Evolutionary conservation across 208 protist species (phyloP).

Genomic region (Trypanosoma theileri): DNA sequence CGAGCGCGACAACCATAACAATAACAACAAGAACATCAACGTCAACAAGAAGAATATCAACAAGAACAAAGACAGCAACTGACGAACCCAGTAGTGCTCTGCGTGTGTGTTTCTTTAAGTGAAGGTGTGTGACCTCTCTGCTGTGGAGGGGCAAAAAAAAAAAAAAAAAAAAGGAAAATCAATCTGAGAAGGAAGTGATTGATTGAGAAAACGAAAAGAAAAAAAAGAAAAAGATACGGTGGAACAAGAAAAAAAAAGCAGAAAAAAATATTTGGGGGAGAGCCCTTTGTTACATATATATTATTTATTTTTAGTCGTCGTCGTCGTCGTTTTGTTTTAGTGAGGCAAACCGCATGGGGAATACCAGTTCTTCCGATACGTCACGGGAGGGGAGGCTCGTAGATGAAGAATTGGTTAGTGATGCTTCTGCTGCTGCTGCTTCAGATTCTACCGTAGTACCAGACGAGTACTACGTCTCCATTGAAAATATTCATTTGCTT

Average conservation of each 20-base stretch:
- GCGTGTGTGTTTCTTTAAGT: too few relatives aligned
- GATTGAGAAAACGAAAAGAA: neutral
- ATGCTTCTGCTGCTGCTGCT: neutral
- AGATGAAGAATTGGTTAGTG: neutral
- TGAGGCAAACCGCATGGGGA: constrained; percentile 4
- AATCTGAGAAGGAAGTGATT: too few relatives aligned
- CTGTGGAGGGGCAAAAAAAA: too few relatives aligned
- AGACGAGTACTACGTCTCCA: constrained; percentile 36
- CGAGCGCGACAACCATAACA: too few relatives aligned
- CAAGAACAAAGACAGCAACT: too few relatives aligned
- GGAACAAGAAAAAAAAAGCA: too few relatives aligned
- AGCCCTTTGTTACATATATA: neutral
- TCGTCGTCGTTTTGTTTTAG: constrained; percentile 1
- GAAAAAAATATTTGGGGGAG: neutral
- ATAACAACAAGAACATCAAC: too few relatives aligned
- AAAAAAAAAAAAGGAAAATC: too few relatives aligned
- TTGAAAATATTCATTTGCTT: constrained; percentile 51
- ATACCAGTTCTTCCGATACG: constrained; percentile 6
- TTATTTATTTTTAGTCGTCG: constrained; percentile 17
- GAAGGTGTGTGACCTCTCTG: too few relatives aligned
- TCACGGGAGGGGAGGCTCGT: neutral
- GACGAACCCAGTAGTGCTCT: too few relatives aligned
- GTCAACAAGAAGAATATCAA: too few relatives aligned
- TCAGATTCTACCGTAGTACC: constrained; percentile 17
- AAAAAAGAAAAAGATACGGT: neutral